These are phyloP conservation scores for Aspergillus sclerotioniger DNA, from an alignment of 495 filamentous ascomycete genomes.

Conservation along the genomic window DNA sequence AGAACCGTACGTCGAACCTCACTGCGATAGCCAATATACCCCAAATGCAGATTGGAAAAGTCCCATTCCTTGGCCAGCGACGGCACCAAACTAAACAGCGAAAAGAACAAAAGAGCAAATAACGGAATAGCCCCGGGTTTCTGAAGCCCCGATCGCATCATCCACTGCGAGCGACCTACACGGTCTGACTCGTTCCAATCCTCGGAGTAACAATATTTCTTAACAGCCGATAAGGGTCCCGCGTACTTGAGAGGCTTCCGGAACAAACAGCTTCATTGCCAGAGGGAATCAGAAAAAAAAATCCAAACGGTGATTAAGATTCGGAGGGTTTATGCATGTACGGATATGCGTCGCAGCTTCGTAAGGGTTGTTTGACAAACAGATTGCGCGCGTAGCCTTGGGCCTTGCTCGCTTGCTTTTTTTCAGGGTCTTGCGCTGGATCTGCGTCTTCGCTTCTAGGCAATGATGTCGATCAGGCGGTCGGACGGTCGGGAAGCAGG, in stretches of 20 bases:
- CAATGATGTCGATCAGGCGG: constrained; percentile 12
- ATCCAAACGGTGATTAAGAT: constrained; percentile 1
- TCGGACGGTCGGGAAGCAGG: constrained; percentile 9
- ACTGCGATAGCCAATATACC: constrained; percentile 28
- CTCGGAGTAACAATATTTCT: constrained; percentile 2
- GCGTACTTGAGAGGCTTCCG: constrained; percentile 8
- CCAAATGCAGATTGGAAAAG: constrained; percentile 30
- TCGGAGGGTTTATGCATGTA: constrained; percentile 6
- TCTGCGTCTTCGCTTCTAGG: constrained; percentile 11
- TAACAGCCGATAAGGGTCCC: constrained; percentile 8
- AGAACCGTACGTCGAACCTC: constrained; percentile 31
- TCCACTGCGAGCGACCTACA: constrained; percentile 20
- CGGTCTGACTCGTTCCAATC: constrained; percentile 8
- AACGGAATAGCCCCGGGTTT: constrained; percentile 43
- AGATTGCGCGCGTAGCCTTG: neutral
- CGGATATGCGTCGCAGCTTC: neutral
- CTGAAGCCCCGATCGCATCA: constrained; percentile 41
- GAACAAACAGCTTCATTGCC: constrained; percentile 20
- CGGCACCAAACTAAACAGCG: constrained; percentile 37
- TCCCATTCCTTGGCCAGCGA: constrained; percentile 33
- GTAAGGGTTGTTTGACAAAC: neutral
- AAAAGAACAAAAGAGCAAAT: constrained; percentile 36
- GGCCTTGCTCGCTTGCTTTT: too few relatives aligned
- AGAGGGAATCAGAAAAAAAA: constrained; percentile 1
- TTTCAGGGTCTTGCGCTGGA: neutral